phyloP scores from a whole-genome alignment of 164 flowering plant species.

The Kingdonia uniflora region DNA sequence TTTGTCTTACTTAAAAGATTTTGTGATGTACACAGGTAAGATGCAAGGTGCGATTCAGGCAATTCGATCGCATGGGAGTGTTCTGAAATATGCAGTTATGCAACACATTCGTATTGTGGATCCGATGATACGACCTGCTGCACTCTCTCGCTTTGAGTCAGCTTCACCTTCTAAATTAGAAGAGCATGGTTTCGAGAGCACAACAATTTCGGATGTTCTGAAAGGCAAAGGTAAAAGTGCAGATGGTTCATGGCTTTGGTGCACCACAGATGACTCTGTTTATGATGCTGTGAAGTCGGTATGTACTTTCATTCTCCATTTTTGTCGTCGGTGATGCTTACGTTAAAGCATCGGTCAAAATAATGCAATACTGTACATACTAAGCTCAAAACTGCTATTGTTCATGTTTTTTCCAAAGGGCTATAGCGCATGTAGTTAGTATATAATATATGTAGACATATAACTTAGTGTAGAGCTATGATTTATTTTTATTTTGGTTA shows the following conservation, averaged over 20 bases:
- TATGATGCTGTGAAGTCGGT: constrained; percentile 97
- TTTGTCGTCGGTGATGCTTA: too few species aligned
- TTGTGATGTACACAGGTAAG: constrained; percentile 6
- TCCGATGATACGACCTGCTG: constrained; percentile 30
- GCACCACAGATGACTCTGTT: constrained; percentile 81
- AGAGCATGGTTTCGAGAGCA: constrained; percentile 93
- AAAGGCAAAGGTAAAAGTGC: constrained; percentile 77
- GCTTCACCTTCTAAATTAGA: constrained; percentile 53
- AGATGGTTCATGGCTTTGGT: constrained; percentile 99
- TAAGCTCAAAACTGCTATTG: too few species aligned
- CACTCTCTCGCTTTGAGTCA: constrained; percentile 35
- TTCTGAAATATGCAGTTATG: constrained; percentile 45
- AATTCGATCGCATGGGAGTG: constrained; percentile 35
- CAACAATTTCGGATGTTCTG: constrained; percentile 66
- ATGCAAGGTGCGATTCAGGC: constrained; percentile 63
- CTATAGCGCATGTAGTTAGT: too few species aligned
- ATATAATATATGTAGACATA: too few species aligned
- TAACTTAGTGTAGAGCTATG: too few species aligned
- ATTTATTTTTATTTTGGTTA: too few species aligned
- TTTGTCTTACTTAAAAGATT: not conserved
- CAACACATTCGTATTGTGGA: constrained; percentile 37
- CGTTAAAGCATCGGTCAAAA: too few species aligned
- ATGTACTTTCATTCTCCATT: constrained; percentile 14
- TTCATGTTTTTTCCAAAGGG: too few species aligned
- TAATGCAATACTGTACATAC: too few species aligned